A percentile compares a stretch with the other conserved stretches of the same genome.
These are phyloP conservation scores for Dentipellis sp. DNA, from an alignment of 768 basidiomycete species.

Conservation along the genomic window DNA sequence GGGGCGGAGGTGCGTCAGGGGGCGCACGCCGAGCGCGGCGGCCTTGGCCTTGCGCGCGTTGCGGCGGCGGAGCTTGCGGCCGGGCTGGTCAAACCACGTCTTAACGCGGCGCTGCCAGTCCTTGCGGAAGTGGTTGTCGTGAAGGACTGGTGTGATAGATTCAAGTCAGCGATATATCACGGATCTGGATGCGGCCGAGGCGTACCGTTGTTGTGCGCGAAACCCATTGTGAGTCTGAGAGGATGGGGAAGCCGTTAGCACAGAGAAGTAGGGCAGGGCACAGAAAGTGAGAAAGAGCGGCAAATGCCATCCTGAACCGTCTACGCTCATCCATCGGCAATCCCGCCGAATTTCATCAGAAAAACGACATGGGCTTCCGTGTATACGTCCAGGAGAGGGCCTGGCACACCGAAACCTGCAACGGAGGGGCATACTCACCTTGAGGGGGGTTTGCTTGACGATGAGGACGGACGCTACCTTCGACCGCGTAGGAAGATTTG, in stretches of 20 bases:
- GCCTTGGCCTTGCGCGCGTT: slow-evolving; percentile 89
- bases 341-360: neutral
- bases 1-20: slow-evolving; percentile 85
- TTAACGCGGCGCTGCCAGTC: slow-evolving; percentile 96
- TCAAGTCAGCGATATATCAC: slow-evolving; percentile 1
- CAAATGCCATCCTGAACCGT: slow-evolving; percentile 2
- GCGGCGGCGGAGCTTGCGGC: slow-evolving; percentile 93
- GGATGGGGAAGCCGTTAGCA: slow-evolving; percentile 14
- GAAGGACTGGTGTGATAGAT: slow-evolving; percentile 53
- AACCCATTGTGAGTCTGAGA: slow-evolving; percentile 59
- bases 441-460: slow-evolving; percentile 24
- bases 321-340: slow-evolving; percentile 13
- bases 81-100: slow-evolving; percentile 99
- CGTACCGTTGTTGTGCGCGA: slow-evolving; percentile 72
- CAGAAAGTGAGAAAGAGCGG: neutral
- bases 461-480: slow-evolving; percentile 8
- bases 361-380: neutral
- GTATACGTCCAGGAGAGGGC: neutral
- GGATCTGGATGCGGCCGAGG: slow-evolving; percentile 6
- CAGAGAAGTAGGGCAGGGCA: slow-evolving; percentile 4
- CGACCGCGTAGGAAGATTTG: neutral
- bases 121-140: slow-evolving; percentile 94
- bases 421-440: slow-evolving; percentile 23
- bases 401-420: neutral
- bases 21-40: slow-evolving; percentile 84